Percentiles rank a stretch among this genome's conserved stretches.
These are phyloP conservation scores for Alternaria dauci DNA, from an alignment of 2,329 filamentous ascomycete species.

Conservation along the genomic window DNA sequence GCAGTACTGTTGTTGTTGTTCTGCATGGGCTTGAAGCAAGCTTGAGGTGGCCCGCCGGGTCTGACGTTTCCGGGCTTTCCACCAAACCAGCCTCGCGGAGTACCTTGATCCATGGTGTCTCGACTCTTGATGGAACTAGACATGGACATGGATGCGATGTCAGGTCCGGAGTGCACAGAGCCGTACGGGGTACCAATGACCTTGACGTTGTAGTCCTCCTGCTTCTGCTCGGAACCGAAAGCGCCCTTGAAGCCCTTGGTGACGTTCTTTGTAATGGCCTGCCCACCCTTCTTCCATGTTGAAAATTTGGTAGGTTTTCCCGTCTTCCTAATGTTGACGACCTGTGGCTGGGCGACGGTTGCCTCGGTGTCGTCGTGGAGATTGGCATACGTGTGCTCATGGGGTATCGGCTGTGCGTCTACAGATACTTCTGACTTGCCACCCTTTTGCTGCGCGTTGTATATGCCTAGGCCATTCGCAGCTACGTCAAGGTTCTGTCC, in stretches of 20 bases:
- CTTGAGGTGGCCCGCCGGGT: slow-evolving; percentile 20
- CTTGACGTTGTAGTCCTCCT: slow-evolving; percentile 63
- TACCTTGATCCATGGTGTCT: slow-evolving; percentile 31
- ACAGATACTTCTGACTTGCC: slow-evolving; percentile 51
- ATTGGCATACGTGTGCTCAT: slow-evolving; percentile 53
- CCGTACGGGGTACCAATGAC: slow-evolving; percentile 58
- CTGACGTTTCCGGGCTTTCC: slow-evolving; percentile 30
- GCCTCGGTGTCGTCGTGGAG: slow-evolving; percentile 68
- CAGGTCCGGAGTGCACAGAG: slow-evolving; percentile 46
- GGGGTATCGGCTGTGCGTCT: slow-evolving; percentile 51
- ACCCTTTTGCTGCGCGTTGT: slow-evolving; percentile 52
- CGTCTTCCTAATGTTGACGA: slow-evolving; percentile 88
- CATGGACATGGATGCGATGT: slow-evolving; percentile 46
- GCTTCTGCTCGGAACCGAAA: slow-evolving; percentile 69
- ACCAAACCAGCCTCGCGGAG: slow-evolving; percentile 47
- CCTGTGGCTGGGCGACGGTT: slow-evolving; percentile 78
- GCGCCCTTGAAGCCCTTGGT: slow-evolving; percentile 94
- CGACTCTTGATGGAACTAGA: slow-evolving; percentile 41
- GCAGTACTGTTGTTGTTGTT: slow-evolving; percentile 54
- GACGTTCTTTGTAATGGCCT: slow-evolving; percentile 92
- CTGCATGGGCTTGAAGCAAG: slow-evolving; percentile 45
- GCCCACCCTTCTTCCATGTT: slow-evolving; percentile 97
- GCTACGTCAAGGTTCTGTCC: slow-evolving; percentile 58
- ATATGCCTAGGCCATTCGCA: slow-evolving; percentile 71
- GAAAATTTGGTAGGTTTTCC: slow-evolving; percentile 96